A percentile compares a stretch with the other conserved stretches of the same genome.
Evolutionary conservation across 2,329 filamentous ascomycete genomes (phyloP).

Genomic region (Diplodia mutila): DNA sequence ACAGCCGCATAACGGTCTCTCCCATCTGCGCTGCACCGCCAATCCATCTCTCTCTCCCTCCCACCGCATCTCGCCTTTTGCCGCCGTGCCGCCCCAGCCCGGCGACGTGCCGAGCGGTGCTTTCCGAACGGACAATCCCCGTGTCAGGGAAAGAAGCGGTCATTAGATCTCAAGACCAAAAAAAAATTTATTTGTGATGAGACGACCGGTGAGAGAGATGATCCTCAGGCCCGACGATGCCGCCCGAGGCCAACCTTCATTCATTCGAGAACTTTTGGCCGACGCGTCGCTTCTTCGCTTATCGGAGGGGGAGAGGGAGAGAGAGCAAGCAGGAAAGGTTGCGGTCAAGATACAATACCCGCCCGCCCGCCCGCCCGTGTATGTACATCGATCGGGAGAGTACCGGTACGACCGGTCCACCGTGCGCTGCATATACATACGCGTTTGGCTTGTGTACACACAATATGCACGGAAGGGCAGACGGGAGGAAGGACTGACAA

Average conservation of each 20-base stretch:
- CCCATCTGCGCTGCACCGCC: background rate
- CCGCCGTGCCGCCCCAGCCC: background rate
- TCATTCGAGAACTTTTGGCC: background rate
- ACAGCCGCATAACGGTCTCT: conserved; percentile 13
- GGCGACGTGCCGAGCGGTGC: background rate
- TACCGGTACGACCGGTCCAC: too few relatives aligned
- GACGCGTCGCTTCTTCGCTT: background rate
- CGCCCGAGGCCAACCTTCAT: background rate
- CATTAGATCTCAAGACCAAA: background rate
- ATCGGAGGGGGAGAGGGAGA: background rate
- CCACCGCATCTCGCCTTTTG: background rate
- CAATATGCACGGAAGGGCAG: background rate
- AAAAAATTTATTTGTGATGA: background rate
- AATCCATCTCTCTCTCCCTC: too few relatives aligned
- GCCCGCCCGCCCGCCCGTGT: too few relatives aligned
- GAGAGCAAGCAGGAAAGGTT: background rate
- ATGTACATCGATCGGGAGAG: background rate
- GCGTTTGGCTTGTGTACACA: background rate
- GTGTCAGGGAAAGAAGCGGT: background rate
- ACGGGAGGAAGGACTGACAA: background rate
- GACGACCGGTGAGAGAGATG: conserved; percentile 1
- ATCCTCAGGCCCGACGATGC: conserved; percentile 9
- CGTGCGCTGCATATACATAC: background rate
- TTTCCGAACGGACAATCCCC: background rate
- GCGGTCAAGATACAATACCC: background rate